Evolutionary conservation across 2,329 filamentous ascomycete species (phyloP).

Genomic region (Fusarium sp.): DNA sequence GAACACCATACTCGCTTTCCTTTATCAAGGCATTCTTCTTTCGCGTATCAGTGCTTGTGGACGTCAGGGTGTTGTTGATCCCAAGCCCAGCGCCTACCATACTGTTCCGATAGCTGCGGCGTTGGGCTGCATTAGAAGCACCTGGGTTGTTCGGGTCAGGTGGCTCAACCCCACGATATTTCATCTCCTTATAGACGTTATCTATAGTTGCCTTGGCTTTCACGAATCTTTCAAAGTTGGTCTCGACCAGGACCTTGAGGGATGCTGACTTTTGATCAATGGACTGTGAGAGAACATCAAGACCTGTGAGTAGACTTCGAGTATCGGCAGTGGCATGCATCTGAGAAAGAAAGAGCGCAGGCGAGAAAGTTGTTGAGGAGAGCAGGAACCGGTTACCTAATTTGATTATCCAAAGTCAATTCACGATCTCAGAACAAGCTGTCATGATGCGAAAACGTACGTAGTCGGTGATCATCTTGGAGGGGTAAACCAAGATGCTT

Average conservation of each 20-base stretch:
- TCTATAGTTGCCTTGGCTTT: slow-evolving; percentile 97
- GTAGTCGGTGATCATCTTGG: slow-evolving; percentile 83
- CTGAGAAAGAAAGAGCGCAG: slow-evolving; percentile 89
- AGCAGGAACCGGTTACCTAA: slow-evolving; percentile 91
- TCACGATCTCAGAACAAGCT: slow-evolving; percentile 2
- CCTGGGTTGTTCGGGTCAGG: slow-evolving; percentile 55
- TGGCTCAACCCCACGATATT: slow-evolving; percentile 71
- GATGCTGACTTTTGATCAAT: slow-evolving; percentile 99
- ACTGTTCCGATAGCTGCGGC: slow-evolving; percentile 71
- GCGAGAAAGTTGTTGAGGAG: slow-evolving; percentile 95
- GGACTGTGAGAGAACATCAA: slow-evolving; percentile 87
- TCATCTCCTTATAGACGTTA: slow-evolving; percentile 99
- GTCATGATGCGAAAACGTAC: slow-evolving; percentile 60
- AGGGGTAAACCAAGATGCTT: slow-evolving; percentile 81
- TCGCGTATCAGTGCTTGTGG: slow-evolving; percentile 63
- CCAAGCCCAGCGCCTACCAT: slow-evolving; percentile 52
- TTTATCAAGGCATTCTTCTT: slow-evolving; percentile 93
- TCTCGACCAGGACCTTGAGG: slow-evolving; percentile 94
- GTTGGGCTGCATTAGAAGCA: slow-evolving; percentile 76
- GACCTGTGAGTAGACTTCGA: slow-evolving; percentile 79
- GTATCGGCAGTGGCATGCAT: slow-evolving; percentile 90
- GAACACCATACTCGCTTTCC: slow-evolving; percentile 90
- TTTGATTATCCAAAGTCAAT: slow-evolving; percentile 32
- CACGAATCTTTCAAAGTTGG: slow-evolving; percentile 98
- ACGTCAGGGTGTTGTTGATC: slow-evolving; percentile 52